phyloP scores from a whole-genome alignment of 164 flowering plant species.

The Kalanchoe fedtschenkoi region DNA sequence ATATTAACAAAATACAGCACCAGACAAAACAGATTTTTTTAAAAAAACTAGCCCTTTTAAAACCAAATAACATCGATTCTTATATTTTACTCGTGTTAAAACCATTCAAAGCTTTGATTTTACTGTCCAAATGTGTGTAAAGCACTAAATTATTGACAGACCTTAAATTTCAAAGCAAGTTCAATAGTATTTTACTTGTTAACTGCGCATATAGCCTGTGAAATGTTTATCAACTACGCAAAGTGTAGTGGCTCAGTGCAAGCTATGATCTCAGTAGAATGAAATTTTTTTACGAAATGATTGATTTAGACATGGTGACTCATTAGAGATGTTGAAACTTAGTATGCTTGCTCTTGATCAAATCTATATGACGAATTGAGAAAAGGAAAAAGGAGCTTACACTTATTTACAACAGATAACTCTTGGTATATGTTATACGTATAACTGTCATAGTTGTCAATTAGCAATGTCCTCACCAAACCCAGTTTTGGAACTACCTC shows the following conservation, averaged over 20 bases:
- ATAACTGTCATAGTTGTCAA: slow-evolving; percentile 96
- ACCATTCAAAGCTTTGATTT: too few relatives aligned
- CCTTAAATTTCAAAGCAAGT: too few relatives aligned
- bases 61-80: background rate
- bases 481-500: slow-evolving; percentile 30
- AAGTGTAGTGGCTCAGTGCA: background rate
- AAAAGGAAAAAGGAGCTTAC: slow-evolving; percentile 28
- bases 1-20: background rate
- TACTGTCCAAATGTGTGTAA: too few relatives aligned
- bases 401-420: slow-evolving; percentile 67
- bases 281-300: background rate
- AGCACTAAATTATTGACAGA: too few relatives aligned
- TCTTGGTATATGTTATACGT: slow-evolving; percentile 93
- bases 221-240: too few relatives aligned
- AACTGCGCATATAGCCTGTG: too few relatives aligned
- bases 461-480: slow-evolving; percentile 76
- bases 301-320: background rate
- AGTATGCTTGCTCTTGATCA: background rate
- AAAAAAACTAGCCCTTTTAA: background rate
- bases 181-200: too few relatives aligned
- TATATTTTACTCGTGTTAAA: too few relatives aligned
- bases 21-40: background rate
- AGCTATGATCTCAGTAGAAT: background rate
- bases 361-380: background rate
- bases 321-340: background rate